These are phyloP conservation scores for Hura crepitans DNA, from an alignment of 441 rosid genomes.

Conservation along the genomic window DNA sequence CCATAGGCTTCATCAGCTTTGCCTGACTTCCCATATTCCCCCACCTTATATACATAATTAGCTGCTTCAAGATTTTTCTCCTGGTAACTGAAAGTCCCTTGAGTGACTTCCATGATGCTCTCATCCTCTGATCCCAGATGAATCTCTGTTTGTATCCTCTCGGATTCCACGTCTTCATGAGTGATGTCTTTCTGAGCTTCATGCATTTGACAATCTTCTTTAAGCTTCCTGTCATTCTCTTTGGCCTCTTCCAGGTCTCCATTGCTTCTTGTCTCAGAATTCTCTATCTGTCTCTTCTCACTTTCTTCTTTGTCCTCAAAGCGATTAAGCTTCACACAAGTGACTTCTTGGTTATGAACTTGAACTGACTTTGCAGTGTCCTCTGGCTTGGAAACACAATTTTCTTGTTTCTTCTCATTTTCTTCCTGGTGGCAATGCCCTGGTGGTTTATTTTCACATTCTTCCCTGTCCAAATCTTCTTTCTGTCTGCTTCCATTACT, in stretches of 20 bases:
- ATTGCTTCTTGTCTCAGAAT: slow-evolving; percentile 32
- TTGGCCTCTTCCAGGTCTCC: slow-evolving; percentile 27
- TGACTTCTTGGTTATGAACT: slow-evolving; percentile 23
- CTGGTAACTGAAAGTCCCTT: slow-evolving; percentile 27
- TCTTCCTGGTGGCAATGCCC: slow-evolving; percentile 33
- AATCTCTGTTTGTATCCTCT: slow-evolving; percentile 31
- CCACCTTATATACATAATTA: slow-evolving; percentile 25
- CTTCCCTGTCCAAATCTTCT: slow-evolving; percentile 38
- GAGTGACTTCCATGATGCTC: slow-evolving; percentile 24
- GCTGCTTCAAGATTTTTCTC: slow-evolving; percentile 24
- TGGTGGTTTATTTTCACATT: slow-evolving; percentile 30
- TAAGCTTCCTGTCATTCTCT: slow-evolving; percentile 37
- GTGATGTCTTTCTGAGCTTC: slow-evolving; percentile 32
- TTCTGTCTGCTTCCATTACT: slow-evolving; percentile 35
- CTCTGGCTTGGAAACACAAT: slow-evolving; percentile 27
- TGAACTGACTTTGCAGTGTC: slow-evolving; percentile 23
- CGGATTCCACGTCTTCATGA: slow-evolving; percentile 36
- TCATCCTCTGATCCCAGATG: slow-evolving; percentile 31
- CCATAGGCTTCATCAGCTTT: slow-evolving; percentile 30
- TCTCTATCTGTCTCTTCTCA: slow-evolving; percentile 34
- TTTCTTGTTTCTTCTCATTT: slow-evolving; percentile 30
- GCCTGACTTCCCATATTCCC: slow-evolving; percentile 21
- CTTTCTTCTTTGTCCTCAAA: slow-evolving; percentile 32
- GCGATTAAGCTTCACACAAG: slow-evolving; percentile 22
- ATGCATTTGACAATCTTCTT: slow-evolving; percentile 30